Conservation (phyloP, 2,329 filamentous ascomycete genomes). For the Cordyceps fumosorosea region DNA sequence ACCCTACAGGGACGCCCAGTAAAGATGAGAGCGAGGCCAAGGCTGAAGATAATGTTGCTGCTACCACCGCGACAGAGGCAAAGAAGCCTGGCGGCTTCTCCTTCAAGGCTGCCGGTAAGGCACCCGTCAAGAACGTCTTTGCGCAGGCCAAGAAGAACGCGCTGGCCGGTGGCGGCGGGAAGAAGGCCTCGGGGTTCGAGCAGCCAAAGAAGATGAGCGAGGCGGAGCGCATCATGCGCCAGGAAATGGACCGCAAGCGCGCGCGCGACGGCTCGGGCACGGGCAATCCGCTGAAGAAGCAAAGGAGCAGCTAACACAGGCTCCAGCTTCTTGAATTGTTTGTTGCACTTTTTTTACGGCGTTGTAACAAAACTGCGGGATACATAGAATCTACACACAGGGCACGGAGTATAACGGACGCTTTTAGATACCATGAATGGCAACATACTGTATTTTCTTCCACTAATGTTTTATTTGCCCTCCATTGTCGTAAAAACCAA, state of each 20-base stretch:
- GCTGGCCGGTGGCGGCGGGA: constrained; percentile 48
- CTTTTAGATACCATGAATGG: constrained; percentile 26
- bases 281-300: constrained; percentile 44
- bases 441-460: constrained; percentile 12
- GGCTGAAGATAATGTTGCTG: constrained; percentile 13
- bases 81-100: constrained; percentile 43
- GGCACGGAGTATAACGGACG: neutral
- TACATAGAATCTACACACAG: neutral
- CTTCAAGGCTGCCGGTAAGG: constrained; percentile 58
- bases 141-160: constrained; percentile 62
- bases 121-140: constrained; percentile 74
- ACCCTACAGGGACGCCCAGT: constrained; percentile 18
- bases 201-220: constrained; percentile 81
- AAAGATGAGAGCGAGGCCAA: constrained; percentile 13
- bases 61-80: neutral
- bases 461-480: neutral
- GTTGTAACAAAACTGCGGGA: neutral
- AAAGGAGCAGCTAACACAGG: constrained; percentile 27
- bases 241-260: constrained; percentile 68
- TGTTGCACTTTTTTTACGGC: neutral
- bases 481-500: neutral
- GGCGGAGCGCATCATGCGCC: constrained; percentile 82
- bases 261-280: constrained; percentile 41
- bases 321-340: neutral
- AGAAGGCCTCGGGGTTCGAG: constrained; percentile 53